Conservation (phyloP, 331 rosid species). For the Rhamnella rubrinervis region DNA sequence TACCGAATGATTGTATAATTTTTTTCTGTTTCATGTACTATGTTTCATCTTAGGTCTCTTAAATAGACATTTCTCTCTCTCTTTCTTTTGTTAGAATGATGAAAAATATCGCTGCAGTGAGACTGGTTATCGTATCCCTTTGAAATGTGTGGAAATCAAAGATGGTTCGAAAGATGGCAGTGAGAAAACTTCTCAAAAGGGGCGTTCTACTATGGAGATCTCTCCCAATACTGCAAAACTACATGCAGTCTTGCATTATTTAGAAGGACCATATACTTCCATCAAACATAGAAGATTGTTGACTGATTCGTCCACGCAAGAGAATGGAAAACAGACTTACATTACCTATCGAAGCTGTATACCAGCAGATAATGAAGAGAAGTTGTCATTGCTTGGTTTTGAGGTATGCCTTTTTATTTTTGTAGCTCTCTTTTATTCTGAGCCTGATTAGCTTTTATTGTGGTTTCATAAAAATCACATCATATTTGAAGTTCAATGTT, state of each 20-base stretch:
- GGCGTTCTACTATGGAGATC: constrained; percentile 48
- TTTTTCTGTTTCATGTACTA: neutral
- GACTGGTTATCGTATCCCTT: constrained; percentile 92
- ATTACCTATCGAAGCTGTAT: constrained; percentile 85
- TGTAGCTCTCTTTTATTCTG: neutral
- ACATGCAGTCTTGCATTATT: constrained; percentile 26
- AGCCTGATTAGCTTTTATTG: neutral
- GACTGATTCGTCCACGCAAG: constrained; percentile 39
- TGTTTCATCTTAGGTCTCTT: constrained; percentile 13
- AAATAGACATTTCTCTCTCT: neutral
- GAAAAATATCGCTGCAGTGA: constrained; percentile 83
- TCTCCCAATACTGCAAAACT: constrained; percentile 24
- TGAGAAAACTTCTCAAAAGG: constrained; percentile 29
- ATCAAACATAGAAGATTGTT: constrained; percentile 45
- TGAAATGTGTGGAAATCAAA: constrained; percentile 71
- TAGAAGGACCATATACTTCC: constrained; percentile 24
- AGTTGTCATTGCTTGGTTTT: constrained; percentile 68
- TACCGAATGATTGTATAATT: neutral
- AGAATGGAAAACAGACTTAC: constrained; percentile 48
- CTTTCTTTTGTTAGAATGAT: constrained; percentile 47
- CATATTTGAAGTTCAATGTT: too few relatives aligned
- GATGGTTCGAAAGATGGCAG: constrained; percentile 34
- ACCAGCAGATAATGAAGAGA: constrained; percentile 65
- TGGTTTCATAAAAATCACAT: too few relatives aligned
- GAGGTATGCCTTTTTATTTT: constrained; percentile 49